Evolutionary conservation across 208 protist species (phyloP), one percentile per base, ranked within the genome.

Genomic region (Phytomonas sp.): DNA sequence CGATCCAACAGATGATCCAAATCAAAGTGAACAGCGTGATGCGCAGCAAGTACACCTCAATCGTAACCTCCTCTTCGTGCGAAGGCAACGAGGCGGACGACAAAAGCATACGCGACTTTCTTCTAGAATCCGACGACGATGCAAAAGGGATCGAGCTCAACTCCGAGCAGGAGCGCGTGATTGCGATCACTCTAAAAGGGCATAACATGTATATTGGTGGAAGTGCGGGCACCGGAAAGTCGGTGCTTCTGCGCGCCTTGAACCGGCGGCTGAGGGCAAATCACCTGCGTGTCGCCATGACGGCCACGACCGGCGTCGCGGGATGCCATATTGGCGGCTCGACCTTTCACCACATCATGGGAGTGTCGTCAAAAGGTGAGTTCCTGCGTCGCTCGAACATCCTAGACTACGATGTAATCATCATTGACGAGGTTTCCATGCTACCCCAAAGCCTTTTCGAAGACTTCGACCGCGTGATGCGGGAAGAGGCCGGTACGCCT

Each of bases 371-470:
- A 0, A 72, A 77, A 5, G 88, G 87, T 14, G 87, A 93, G 65
- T 95, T 95, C 62, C 67, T 93, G 36, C 90, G 90, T 40, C 88
- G 86, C 66, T 77, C 70, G 72, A 72, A 67, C 10, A 75, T 94
- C 52, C 77, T 92, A 4, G 83, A 93, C 76, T 93, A 93, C 74
- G 89, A 97, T 45, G 83, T 90, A 40, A 87, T 97, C 72, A 87
- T 97, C 75, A 94, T 97, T 64, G 94, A 97, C 65, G 94, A 97
- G 78, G 83, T 97, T 31, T 94, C 88, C 36, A 97, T 97, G 94
- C 63, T 97, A 30, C 79, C 86, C 29, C 81, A 80, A 71, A 74
- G 84, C 63, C 77, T 97, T 56, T 95, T 97, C 71, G 89, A 96
- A 60, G 80, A 94, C 45, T 91, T 97, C 60, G 92, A 97, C 69